These are phyloP conservation scores for Monosporozyma aerobia DNA, from an alignment of 805 yeast genomes.

Conservation along the genomic window DNA sequence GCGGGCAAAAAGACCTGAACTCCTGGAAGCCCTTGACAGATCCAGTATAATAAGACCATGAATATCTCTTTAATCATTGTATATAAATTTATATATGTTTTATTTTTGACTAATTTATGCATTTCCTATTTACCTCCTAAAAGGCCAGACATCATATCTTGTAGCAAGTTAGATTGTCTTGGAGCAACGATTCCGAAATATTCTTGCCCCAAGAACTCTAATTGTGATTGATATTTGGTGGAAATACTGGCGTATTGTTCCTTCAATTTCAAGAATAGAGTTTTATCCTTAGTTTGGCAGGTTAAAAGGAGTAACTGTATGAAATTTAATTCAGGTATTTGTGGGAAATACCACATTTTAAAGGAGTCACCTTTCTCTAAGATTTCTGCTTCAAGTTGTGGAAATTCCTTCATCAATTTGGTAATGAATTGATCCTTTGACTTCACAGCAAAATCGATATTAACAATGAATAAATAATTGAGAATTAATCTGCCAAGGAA, in stretches of 20 bases:
- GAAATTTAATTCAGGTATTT: constrained; percentile 48
- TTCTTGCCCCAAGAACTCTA: constrained; percentile 49
- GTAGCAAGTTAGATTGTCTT: constrained; percentile 48
- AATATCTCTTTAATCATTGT: background rate
- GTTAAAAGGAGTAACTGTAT: constrained; percentile 56
- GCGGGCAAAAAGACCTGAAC: constrained; percentile 55
- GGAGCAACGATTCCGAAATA: constrained; percentile 52
- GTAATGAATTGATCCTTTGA: constrained; percentile 33
- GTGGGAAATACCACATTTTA: constrained; percentile 32
- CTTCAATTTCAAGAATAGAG: constrained; percentile 45
- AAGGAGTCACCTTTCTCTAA: constrained; percentile 28
- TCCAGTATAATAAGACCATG: constrained; percentile 35
- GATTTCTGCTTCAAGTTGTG: constrained; percentile 15
- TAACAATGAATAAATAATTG: constrained; percentile 62
- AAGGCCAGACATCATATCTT: constrained; percentile 69
- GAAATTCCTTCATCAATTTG: constrained; percentile 21
- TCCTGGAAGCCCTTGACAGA: constrained; percentile 51
- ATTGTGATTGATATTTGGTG: constrained; percentile 30
- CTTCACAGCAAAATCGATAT: constrained; percentile 48
- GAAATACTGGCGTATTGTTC: constrained; percentile 37
- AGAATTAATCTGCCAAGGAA: constrained; percentile 52
- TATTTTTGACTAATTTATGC: background rate
- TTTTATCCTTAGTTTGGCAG: constrained; percentile 44
- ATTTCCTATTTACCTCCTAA: constrained; percentile 27
- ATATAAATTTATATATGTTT: constrained; percentile 1